Conservation (phyloP, 371 early-diverging fungal species). For the Sporodiniella umbellata region DNA sequence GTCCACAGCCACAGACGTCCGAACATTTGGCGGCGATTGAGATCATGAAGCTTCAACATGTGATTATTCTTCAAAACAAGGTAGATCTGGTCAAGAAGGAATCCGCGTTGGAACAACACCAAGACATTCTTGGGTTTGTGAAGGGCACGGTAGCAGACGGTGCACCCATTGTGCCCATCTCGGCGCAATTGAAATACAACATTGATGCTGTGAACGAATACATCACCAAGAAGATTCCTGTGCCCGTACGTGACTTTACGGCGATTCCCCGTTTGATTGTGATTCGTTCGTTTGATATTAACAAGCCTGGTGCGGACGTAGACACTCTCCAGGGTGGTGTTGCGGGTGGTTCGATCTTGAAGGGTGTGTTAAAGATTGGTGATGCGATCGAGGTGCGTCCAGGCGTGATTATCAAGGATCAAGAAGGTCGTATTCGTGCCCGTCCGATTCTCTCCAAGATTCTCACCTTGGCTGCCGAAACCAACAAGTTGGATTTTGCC, state of each 20-base stretch:
- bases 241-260: conserved; percentile 94
- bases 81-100: conserved; percentile 98
- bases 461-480: conserved; percentile 92
- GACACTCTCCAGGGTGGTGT: conserved; percentile 98
- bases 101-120: conserved; percentile 94
- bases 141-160: conserved; percentile 95
- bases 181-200: conserved; percentile 99
- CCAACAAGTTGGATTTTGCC: conserved; percentile 94
- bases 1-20: conserved; percentile 99
- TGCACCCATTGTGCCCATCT: conserved; percentile 99
- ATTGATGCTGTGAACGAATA: conserved; percentile 99
- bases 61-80: conserved; percentile 99
- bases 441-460: conserved; percentile 94
- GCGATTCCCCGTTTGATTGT: conserved; percentile 96
- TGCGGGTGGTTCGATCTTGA: conserved; percentile 98
- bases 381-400: conserved; percentile 99
- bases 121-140: conserved; percentile 94
- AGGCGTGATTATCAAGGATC: conserved; percentile 95
- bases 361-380: conserved; percentile 94
- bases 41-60: conserved; percentile 98
- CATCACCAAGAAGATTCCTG: conserved; percentile 97
- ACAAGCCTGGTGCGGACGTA: conserved; percentile 99
- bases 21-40: conserved; percentile 99
- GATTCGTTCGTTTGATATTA: conserved; percentile 99
- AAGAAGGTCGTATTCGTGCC: conserved; percentile 85